Conservation (phyloP, 1,284 basidiomycete species). For the Pyrrhoderma noxium region DNA sequence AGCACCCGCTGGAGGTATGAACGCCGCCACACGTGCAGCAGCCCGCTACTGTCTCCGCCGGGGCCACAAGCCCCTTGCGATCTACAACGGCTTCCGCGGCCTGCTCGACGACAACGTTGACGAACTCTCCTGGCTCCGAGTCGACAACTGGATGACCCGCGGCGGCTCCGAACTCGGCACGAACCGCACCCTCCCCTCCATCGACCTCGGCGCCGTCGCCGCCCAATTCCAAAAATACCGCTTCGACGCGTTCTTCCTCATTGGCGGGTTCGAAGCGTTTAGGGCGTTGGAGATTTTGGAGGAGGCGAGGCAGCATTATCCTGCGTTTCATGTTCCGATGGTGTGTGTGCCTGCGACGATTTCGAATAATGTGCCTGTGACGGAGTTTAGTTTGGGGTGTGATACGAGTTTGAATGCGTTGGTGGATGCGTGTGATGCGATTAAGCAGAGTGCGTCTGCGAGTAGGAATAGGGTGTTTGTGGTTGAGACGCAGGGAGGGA, state of each 20-base stretch:
- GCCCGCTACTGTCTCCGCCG: constrained; percentile 90
- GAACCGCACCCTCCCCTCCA: constrained; percentile 81
- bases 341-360: constrained; percentile 92
- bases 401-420: constrained; percentile 96
- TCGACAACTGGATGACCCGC: constrained; percentile 93
- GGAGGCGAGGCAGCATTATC: constrained; percentile 74
- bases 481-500: constrained; percentile 96
- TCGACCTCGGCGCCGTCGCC: constrained; percentile 83
- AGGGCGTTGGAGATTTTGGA: constrained; percentile 74
- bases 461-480: constrained; percentile 95
- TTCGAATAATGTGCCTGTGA: constrained; percentile 96
- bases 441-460: constrained; percentile 96
- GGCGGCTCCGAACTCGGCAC: constrained; percentile 99
- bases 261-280: constrained; percentile 97
- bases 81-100: constrained; percentile 95
- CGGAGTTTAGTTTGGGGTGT: constrained; percentile 90
- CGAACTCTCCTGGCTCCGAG: constrained; percentile 91
- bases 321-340: constrained; percentile 90
- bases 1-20: constrained; percentile 98
- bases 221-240: constrained; percentile 84
- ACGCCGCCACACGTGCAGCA: constrained; percentile 91
- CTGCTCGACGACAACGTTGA: constrained; percentile 84
- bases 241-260: constrained; percentile 80
- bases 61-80: constrained; percentile 85
- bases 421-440: constrained; percentile 96